Percentiles rank a stretch among this genome's conserved stretches.
Conservation (phyloP, 2,329 filamentous ascomycete species). For the Aspergillus hortae region DNA sequence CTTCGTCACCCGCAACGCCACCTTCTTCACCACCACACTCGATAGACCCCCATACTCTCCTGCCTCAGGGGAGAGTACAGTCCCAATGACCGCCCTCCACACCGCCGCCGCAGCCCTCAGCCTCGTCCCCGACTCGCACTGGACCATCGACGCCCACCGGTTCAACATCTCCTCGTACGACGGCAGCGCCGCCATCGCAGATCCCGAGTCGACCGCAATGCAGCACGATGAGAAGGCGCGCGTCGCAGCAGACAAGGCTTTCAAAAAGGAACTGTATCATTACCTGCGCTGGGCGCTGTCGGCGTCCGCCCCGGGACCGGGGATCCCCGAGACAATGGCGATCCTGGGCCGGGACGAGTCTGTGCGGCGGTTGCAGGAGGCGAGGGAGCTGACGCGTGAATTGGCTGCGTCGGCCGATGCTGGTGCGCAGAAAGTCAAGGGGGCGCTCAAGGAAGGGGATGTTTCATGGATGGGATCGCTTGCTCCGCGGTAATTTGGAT, state of each 20-base stretch:
- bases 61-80: slow-evolving; percentile 10
- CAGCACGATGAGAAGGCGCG: slow-evolving; percentile 18
- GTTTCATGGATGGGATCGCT: slow-evolving; percentile 34
- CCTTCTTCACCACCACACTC: slow-evolving; percentile 52
- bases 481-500: slow-evolving; percentile 14
- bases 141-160: slow-evolving; percentile 38
- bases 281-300: slow-evolving; percentile 57
- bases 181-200: slow-evolving; percentile 15
- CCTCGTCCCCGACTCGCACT: slow-evolving; percentile 40
- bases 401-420: neutral
- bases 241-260: slow-evolving; percentile 28
- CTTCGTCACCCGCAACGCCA: slow-evolving; percentile 55
- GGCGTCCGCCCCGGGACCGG: slow-evolving; percentile 52
- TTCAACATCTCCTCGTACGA: slow-evolving; percentile 38
- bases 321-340: slow-evolving; percentile 51
- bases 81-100: slow-evolving; percentile 38
- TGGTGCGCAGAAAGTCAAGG: neutral
- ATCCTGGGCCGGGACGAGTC: slow-evolving; percentile 54
- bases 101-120: slow-evolving; percentile 42
- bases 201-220: slow-evolving; percentile 10
- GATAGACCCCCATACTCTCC: slow-evolving; percentile 23
- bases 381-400: slow-evolving; percentile 30
- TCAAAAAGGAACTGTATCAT: slow-evolving; percentile 49
- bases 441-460: slow-evolving; percentile 14
- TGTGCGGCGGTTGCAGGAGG: slow-evolving; percentile 42